Evolutionary conservation across 768 basidiomycete species (phyloP), one percentile per base, ranked within the genome.

Genomic region (Agrocybe chaxingu): DNA sequence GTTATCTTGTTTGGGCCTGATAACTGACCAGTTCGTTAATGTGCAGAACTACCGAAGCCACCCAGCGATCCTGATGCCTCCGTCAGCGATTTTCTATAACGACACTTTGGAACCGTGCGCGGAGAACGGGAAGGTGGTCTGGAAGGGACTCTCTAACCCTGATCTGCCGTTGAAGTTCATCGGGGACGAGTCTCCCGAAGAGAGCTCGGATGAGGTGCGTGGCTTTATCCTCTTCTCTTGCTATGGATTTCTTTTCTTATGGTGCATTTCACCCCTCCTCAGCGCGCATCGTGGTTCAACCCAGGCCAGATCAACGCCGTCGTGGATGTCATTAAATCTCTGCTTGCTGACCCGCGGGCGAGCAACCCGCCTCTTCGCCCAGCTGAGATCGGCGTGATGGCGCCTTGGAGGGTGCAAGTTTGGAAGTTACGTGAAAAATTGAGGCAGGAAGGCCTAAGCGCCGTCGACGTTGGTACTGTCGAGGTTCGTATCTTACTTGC

Each of bases 11-110:
- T 32, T 39, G 40, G 41, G 18, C 34, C 34, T 32, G 42, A 45
- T 42, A 41, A 43, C 8, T 16, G 19, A 38, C 47, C 31, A 24
- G 24, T 10, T 48, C 24, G 42, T 47, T 11, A 32, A 41, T 19
- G 16, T 52, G 33, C 47, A 76, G 75, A 77, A 76, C 53, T 78
- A 77, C 56, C 72, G 75, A 30, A 77, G 76, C 51, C 76, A 78
- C 58, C 76, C 76, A 16, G 76, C 69, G 6, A 80, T 80, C 49
- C 63, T 80, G 41, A 80, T 78, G 78, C 76, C 77, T 9, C 75
- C 78, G 8, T 78, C 76, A 5, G 72, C 77, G 4, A 66, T 80
- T n/a, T 80, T 80, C 47, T 80, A 80, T 54, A 68, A 74, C 43
- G 78, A 80, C 52, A 70, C 69, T 2, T 52, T 80, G 50, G 68